These are phyloP conservation scores for Trematosphaeria pertusa DNA, from an alignment of 2,329 filamentous ascomycete genomes.

Conservation along the genomic window DNA sequence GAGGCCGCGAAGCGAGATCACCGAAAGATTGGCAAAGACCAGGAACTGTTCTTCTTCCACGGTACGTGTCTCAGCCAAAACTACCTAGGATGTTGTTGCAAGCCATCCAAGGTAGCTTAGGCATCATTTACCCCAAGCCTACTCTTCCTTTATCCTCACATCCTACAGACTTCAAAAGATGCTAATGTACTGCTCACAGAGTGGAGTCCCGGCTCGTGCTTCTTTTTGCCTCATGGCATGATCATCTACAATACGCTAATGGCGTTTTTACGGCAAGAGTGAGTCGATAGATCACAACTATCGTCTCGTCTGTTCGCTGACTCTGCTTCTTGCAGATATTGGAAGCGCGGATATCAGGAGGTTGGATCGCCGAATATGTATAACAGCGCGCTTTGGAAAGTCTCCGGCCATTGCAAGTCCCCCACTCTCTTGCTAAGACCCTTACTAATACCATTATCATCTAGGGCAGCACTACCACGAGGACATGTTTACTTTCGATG, in stretches of 20 bases:
- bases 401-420: conserved; percentile 93
- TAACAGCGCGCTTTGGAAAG: conserved; percentile 92
- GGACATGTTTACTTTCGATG: conserved; percentile 88
- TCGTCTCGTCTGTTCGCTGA: too few relatives aligned
- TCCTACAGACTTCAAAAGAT: too few relatives aligned
- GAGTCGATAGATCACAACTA: too few relatives aligned
- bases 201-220: conserved; percentile 88
- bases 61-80: too few relatives aligned
- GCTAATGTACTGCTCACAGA: too few relatives aligned
- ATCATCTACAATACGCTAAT: conserved; percentile 92
- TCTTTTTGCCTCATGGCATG: conserved; percentile 91
- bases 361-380: conserved; percentile 97
- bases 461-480: conserved; percentile 91
- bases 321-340: too few relatives aligned
- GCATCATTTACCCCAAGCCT: too few relatives aligned
- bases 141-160: too few relatives aligned
- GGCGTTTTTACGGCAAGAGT: conserved; percentile 81
- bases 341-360: conserved; percentile 91
- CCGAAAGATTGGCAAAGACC: conserved; percentile 89
- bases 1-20: conserved; percentile 99
- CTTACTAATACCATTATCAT: too few relatives aligned
- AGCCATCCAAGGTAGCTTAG: too few relatives aligned
- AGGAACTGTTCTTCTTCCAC: conserved; percentile 98
- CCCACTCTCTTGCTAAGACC: too few relatives aligned
- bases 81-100: too few relatives aligned